These are phyloP conservation scores for Gelatoporia subvermispora DNA, from an alignment of 768 basidiomycete species.

Conservation along the genomic window DNA sequence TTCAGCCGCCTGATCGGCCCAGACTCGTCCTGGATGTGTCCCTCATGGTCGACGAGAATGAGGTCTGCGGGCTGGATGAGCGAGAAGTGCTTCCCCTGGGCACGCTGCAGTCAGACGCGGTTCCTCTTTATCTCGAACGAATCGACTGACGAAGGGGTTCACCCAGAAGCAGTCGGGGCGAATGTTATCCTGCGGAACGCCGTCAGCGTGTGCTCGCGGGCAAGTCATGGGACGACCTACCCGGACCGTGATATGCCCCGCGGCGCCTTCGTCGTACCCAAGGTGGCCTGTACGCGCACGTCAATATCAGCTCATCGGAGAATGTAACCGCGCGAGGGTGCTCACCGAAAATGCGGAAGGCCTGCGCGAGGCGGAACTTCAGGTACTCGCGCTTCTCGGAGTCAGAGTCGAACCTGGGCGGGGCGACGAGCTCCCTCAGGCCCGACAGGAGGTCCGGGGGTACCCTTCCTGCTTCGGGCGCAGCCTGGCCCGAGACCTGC, in stretches of 20 bases:
- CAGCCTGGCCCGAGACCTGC: too few relatives aligned
- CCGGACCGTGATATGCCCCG: conserved; percentile 49
- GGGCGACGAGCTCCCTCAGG: too few relatives aligned
- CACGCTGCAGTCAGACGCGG: background rate
- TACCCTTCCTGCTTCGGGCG: too few relatives aligned
- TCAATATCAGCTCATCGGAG: background rate
- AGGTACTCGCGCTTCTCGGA: conserved; percentile 36
- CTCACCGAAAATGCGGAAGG: conserved; percentile 41
- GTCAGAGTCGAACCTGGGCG: conserved; percentile 24
- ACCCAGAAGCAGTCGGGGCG: conserved; percentile 43
- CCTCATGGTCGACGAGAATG: conserved; percentile 39
- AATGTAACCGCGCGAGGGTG: background rate
- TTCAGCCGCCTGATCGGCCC: conserved; percentile 31
- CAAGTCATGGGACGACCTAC: conserved; percentile 3
- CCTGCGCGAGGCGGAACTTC: conserved; percentile 43
- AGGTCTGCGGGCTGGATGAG: conserved; percentile 40
- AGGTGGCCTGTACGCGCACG: conserved; percentile 21
- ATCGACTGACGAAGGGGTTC: conserved; percentile 35
- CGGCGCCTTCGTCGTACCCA: conserved; percentile 44
- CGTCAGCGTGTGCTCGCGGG: background rate
- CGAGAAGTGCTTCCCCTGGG: conserved; percentile 40
- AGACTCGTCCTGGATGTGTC: conserved; percentile 28
- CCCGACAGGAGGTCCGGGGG: too few relatives aligned
- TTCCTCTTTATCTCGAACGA: background rate
- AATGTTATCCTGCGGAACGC: conserved; percentile 31